Percentiles rank a stretch among this genome's conserved stretches.
Conservation (phyloP, 441 rosid species). For the Erodium trifolium region DNA sequence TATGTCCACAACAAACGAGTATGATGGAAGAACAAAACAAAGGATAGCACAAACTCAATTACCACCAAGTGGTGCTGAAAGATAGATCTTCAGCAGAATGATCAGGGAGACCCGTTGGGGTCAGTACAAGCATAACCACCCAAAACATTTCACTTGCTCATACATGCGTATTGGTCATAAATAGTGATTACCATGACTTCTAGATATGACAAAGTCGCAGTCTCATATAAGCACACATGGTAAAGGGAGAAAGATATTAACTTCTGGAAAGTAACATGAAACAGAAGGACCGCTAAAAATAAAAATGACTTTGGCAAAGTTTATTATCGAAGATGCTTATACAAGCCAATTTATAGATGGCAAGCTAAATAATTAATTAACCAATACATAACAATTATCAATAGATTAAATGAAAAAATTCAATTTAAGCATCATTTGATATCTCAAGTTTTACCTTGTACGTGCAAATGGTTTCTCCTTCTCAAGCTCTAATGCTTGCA, state of each 20-base stretch:
- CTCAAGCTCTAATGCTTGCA: conserved; percentile 68
- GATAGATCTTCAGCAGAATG: not conserved
- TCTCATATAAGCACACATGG: not conserved
- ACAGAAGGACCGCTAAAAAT: not conserved
- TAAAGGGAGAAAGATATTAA: not conserved
- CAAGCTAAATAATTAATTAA: not conserved
- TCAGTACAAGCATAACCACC: not conserved
- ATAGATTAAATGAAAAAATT: not conserved
- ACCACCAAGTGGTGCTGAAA: not conserved
- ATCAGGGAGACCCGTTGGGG: not conserved
- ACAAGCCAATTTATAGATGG: not conserved
- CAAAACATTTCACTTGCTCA: not conserved
- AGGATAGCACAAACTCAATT: not conserved
- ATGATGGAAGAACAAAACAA: not conserved
- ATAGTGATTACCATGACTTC: not conserved
- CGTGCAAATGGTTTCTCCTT: conserved; percentile 90
- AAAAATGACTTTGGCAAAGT: not conserved
- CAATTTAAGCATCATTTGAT: not conserved
- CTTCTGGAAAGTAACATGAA: not conserved
- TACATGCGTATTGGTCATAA: not conserved
- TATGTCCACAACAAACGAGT: not conserved
- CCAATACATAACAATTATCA: not conserved
- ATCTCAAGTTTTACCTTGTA: conserved; percentile 44
- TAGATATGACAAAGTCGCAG: not conserved
- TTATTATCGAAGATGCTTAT: not conserved